A percentile compares a stretch with the other conserved stretches of the same genome.
phyloP scores from a whole-genome alignment of 805 yeast species.

The Schwanniomyces occidentalis region DNA sequence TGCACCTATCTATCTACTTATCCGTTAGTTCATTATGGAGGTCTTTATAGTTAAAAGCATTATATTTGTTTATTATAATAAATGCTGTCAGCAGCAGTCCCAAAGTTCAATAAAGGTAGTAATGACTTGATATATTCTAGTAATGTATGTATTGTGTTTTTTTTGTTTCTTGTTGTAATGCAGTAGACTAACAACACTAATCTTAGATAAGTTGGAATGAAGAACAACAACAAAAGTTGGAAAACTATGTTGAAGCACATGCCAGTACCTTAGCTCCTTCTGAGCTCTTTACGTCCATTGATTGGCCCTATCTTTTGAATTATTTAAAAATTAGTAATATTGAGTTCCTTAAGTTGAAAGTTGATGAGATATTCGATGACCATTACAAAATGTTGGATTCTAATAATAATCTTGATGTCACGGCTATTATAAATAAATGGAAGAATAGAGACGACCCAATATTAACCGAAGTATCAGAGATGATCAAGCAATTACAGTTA shows the following conservation, averaged over 20 bases:
- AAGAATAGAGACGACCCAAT: slow-evolving; percentile 6
- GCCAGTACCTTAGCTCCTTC: slow-evolving; percentile 6
- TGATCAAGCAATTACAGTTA: slow-evolving; percentile 10
- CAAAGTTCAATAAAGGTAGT: slow-evolving; percentile 4
- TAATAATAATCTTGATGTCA: slow-evolving; percentile 7
- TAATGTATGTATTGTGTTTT: slow-evolving; percentile 1
- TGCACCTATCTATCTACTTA: too few species aligned
- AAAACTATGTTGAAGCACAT: slow-evolving; percentile 12
- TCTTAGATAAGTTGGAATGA: slow-evolving; percentile 17
- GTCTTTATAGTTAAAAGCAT: too few species aligned
- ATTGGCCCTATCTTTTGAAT: slow-evolving; percentile 17
- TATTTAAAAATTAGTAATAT: slow-evolving; percentile 13
- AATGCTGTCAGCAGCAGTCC: slow-evolving; percentile 8
- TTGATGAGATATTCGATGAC: slow-evolving; percentile 23
- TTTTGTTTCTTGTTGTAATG: background rate
- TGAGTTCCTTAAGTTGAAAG: slow-evolving; percentile 18
- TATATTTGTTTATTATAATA: too few species aligned
- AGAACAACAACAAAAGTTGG: slow-evolving; percentile 13
- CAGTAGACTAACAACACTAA: slow-evolving; percentile 1
- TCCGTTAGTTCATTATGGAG: too few species aligned
- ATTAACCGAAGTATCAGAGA: slow-evolving; percentile 10
- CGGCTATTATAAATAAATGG: slow-evolving; percentile 6
- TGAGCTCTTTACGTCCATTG: slow-evolving; percentile 16
- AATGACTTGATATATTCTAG: slow-evolving; percentile 1
- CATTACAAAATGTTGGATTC: slow-evolving; percentile 6